These are phyloP conservation scores for Circinella umbellata DNA, from an alignment of 371 early-diverging fungal species.

Conservation along the genomic window DNA sequence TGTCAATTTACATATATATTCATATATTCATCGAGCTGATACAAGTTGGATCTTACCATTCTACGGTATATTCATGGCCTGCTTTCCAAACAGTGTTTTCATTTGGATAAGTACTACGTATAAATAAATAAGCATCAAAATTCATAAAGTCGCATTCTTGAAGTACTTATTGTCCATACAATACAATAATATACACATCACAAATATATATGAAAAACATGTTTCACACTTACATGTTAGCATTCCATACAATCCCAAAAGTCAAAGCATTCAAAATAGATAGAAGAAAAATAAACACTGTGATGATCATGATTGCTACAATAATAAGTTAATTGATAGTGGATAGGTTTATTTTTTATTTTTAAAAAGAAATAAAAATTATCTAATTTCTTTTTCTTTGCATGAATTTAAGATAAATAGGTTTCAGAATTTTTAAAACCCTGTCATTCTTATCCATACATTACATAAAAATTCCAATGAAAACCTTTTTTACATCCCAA, in stretches of 20 bases:
- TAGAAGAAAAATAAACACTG: not conserved
- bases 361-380: not conserved
- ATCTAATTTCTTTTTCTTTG: not conserved
- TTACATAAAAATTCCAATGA: too few relatives aligned
- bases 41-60: slow-evolving; percentile 14
- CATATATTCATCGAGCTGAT: not conserved
- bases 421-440: not conserved
- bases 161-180: too few relatives aligned
- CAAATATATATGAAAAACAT: not conserved
- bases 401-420: not conserved
- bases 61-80: slow-evolving; percentile 24
- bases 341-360: not conserved
- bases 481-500: not conserved
- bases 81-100: slow-evolving; percentile 26
- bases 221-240: slow-evolving; percentile 17
- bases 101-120: slow-evolving; percentile 18
- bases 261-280: not conserved
- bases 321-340: not conserved
- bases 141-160: not conserved
- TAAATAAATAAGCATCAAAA: too few relatives aligned
- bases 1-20: not conserved
- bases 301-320: not conserved
- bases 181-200: too few relatives aligned
- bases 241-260: slow-evolving; percentile 23
- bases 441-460: not conserved